Conservation (phyloP, 306 rosid species). For the Casuarina glauca region DNA sequence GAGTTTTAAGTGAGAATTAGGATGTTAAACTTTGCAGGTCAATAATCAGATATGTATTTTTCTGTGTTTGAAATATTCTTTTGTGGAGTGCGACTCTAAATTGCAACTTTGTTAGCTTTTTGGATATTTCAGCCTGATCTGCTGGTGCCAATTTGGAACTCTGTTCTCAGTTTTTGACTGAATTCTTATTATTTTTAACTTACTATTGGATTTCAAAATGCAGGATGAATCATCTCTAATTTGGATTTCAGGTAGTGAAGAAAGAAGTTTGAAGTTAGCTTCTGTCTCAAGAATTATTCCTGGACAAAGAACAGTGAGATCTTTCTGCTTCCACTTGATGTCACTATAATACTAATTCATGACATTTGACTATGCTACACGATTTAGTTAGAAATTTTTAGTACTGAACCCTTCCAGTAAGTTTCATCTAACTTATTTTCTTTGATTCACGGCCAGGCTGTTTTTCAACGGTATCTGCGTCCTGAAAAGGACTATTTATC, state of each 20-base stretch:
- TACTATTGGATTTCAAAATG: slow-evolving; percentile 27
- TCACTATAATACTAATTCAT: slow-evolving; percentile 16
- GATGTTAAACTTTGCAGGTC: slow-evolving; percentile 9
- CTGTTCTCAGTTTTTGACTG: slow-evolving; percentile 3
- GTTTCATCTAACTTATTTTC: slow-evolving; percentile 14
- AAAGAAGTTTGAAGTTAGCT: slow-evolving; percentile 79
- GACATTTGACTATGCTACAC: slow-evolving; percentile 6
- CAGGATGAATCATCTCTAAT: slow-evolving; percentile 86
- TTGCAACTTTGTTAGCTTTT: slow-evolving; percentile 12
- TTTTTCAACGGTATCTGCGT: slow-evolving; percentile 75
- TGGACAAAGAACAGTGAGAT: slow-evolving; percentile 97
- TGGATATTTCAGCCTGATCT: slow-evolving; percentile 9
- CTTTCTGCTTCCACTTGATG: slow-evolving; percentile 26
- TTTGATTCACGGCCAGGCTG: slow-evolving; percentile 63
- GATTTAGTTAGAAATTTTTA: slow-evolving; percentile 10
- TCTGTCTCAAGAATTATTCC: slow-evolving; percentile 87
- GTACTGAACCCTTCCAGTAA: slow-evolving; percentile 22
- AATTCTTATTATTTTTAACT: slow-evolving; percentile 28
- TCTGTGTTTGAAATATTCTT: slow-evolving; percentile 18
- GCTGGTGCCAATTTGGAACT: slow-evolving; percentile 3
- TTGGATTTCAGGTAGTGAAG: slow-evolving; percentile 87
- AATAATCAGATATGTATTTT: slow-evolving; percentile 8
- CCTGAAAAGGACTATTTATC: slow-evolving; percentile 95
- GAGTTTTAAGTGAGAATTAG: slow-evolving; percentile 7
- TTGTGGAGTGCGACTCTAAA: slow-evolving; percentile 8